These are phyloP conservation scores for Aspergillus mulundensis DNA, from an alignment of 495 filamentous ascomycete genomes.

Conservation along the genomic window DNA sequence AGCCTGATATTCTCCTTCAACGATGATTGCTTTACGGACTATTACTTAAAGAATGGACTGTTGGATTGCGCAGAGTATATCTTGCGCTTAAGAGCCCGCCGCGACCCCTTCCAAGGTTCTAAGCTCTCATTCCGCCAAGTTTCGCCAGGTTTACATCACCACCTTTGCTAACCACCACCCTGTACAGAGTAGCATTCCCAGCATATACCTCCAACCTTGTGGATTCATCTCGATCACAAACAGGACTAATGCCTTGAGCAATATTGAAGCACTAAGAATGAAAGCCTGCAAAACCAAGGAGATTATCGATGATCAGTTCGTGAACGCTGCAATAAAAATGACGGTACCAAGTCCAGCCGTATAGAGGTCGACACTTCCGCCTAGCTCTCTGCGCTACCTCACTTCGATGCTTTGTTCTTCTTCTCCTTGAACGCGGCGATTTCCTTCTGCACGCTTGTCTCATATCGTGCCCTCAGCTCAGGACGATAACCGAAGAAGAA, in stretches of 20 bases:
- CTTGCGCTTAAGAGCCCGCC: background rate
- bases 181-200: background rate
- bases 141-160: background rate
- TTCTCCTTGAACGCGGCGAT: constrained; percentile 38
- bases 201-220: background rate
- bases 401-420: constrained; percentile 23
- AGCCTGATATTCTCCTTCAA: background rate
- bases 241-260: background rate
- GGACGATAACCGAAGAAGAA: constrained; percentile 89
- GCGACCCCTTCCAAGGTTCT: background rate
- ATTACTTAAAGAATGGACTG: background rate
- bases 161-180: background rate
- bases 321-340: background rate
- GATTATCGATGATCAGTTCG: background rate
- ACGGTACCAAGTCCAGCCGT: background rate
- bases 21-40: background rate
- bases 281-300: background rate
- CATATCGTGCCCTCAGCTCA: constrained; percentile 74
- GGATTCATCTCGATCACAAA: background rate
- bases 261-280: background rate
- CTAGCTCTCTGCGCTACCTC: background rate
- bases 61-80: background rate
- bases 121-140: background rate
- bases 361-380: background rate
- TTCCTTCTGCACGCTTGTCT: constrained; percentile 68